A percentile compares a stretch with the other conserved stretches of the same genome.
phyloP scores from a whole-genome alignment of 73 alveolate genomes.

The Effrenium voratum region DNA sequence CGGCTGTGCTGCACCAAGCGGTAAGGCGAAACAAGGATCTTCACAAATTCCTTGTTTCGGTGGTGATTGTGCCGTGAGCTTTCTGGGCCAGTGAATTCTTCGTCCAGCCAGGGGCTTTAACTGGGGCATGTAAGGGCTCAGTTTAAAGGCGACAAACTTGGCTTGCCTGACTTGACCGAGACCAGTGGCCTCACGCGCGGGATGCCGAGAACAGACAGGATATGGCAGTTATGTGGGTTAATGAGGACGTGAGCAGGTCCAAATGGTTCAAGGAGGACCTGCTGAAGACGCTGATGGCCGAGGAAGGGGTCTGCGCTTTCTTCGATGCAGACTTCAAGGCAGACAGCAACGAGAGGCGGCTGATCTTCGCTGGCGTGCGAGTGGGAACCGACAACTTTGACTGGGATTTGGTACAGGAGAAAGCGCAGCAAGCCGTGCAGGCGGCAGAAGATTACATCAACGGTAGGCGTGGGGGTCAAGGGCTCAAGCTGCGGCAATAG shows the following conservation, averaged over 20 bases:
- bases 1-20: too few relatives aligned
- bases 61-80: too few relatives aligned
- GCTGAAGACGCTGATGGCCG: slow-evolving; percentile 18
- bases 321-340: slow-evolving; percentile 11
- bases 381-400: background rate
- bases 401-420: background rate
- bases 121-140: too few relatives aligned
- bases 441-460: background rate
- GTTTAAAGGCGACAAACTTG: too few relatives aligned
- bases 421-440: background rate
- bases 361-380: slow-evolving; percentile 39
- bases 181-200: background rate
- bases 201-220: slow-evolving; percentile 5
- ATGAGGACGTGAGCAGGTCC: slow-evolving; percentile 26
- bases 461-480: too few relatives aligned
- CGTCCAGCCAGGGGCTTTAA: too few relatives aligned
- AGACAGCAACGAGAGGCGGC: slow-evolving; percentile 8
- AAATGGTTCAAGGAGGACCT: slow-evolving; percentile 14
- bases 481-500: too few relatives aligned
- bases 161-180: too few relatives aligned
- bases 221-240: slow-evolving; percentile 9
- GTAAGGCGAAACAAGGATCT: too few relatives aligned
- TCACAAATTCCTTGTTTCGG: too few relatives aligned
- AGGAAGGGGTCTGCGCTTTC: background rate
- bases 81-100: too few relatives aligned